Base-by-base conservation (phyloP, 208 protist genomes). In the Eutreptiella sp. region DNA sequence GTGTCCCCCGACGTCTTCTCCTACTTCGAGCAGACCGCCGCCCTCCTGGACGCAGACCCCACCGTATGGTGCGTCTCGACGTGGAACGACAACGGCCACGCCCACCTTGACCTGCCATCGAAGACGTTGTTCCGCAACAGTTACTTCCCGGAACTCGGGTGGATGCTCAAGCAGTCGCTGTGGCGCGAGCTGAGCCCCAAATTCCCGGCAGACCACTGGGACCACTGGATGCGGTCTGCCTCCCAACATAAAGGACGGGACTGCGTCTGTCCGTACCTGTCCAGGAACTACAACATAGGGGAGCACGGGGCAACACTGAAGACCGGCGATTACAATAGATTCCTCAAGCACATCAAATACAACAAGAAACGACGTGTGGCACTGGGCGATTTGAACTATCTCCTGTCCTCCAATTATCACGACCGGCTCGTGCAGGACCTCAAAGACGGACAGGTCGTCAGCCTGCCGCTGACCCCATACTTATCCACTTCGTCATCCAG, bases 81-180 rank as follows among this genome's bases (percentile, higher is more conserved):
- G 11, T 74, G 69, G 69, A 74, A 74, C 38, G 69, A 74, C 31
- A 73, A 74, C 38, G 64, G 69, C 3, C 60, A 55, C 38, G 21
- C 39, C 11, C 29, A 46, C n/a, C 11, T 59, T 0, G 42, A 5
- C 3, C 19, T 23, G 31, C 16, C 16, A 2, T 0, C 33, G 16
- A 7, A 47, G n/a, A 16, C 9, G 31, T 34, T 74, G 26, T 42
- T 46, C 3, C 69, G 69, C 11, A 67, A 53, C 0, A 35, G 45
- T 19, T 74, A 61, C 57, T 74, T 74, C 69, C 69, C 69, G 5
- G 69, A 64, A 0, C 63, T 74, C 9, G 69, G 69, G 19, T 74
- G 69, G 69, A 74, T 74, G 69, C 23, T 74, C 14, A 24, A 5
- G 3, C n/a, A 1, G 7, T 14, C 5, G 24, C 14, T 53, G 23